Evolutionary conservation across 2,329 filamentous ascomycete genomes (phyloP).

Genomic region (Davidsoniella australis): DNA sequence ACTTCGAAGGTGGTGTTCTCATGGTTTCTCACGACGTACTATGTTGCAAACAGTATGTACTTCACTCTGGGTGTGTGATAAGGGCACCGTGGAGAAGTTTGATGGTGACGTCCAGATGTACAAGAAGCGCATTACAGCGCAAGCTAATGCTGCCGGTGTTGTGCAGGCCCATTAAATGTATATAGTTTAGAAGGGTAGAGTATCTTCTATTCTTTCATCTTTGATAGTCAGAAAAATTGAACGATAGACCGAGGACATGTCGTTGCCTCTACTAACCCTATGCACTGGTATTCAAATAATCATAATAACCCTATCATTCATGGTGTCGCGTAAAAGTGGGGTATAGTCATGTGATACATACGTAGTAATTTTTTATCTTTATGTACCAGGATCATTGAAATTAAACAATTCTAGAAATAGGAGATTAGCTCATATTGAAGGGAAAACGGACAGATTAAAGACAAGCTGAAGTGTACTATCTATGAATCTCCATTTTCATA

Average conservation of each 20-base stretch:
- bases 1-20: conserved; percentile 85
- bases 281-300: too few species aligned
- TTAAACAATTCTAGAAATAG: too few species aligned
- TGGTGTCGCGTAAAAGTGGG: too few species aligned
- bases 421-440: too few species aligned
- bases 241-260: background rate
- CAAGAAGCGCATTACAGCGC: conserved; percentile 86
- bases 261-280: too few species aligned
- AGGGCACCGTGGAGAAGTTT: conserved; percentile 90
- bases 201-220: background rate
- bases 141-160: conserved; percentile 77
- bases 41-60: conserved; percentile 95
- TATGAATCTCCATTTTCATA: too few species aligned
- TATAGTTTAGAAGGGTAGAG: background rate
- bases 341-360: too few species aligned
- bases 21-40: conserved; percentile 98
- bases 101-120: conserved; percentile 88
- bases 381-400: too few species aligned
- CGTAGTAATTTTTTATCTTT: too few species aligned
- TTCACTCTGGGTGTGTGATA: conserved; percentile 90
- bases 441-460: too few species aligned
- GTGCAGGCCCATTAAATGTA: conserved; percentile 43
- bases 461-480: too few species aligned
- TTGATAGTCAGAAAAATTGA: background rate
- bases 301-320: too few species aligned